Base-by-base conservation (phyloP, 208 protist genomes). In the Leishmania tarentolae region DNA sequence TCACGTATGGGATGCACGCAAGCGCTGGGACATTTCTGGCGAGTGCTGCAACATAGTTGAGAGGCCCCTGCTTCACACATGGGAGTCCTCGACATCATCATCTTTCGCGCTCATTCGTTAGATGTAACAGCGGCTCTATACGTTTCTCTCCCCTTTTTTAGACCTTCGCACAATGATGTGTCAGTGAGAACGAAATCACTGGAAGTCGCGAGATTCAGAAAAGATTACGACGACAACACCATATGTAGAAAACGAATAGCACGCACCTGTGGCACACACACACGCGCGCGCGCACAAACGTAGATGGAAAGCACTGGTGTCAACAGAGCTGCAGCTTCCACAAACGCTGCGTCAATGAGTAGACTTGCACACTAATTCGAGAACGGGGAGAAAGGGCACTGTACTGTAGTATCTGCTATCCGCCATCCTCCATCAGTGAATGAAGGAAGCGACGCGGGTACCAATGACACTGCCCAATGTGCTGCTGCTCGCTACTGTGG, bases 381-480 rank as follows among this genome's bases (percentile, higher is more conserved):
- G 50, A 24, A 78, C 31, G 44, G 42, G 31, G 47, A 61, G 79
- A 42, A 3, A 37, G 57, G 63, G 19, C 15, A n/a, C n/a, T 59
- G 31, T 35, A 31, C 13, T 17, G 46, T 6, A 21, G 35, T 47
- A n/a, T 37, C 65, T 28, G 28, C 1, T 19, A 3, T 50, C n/a
- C 3, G 11, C 40, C 8, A 8, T 28, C 44, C 70, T n/a, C 50
- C 71, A 57, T 68, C 28, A 52, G n/a, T 70, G 56, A 21, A 90
- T 75, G 44, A 85, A 85, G 24, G 80, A 82, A 13, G 90, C 91
- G 24, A 91, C 93, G 9, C 93, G 83, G 37, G 85, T 73, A 37
- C 90, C 93, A 56, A 96, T 94, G 44, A 73, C 85, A 28, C 88
- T 87, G 24, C 90, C 90, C 47, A 96, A 76, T 6, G 93, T 88